Percentiles rank a stretch among this genome's conserved stretches.
Evolutionary conservation across 2,329 filamentous ascomycete species (phyloP).

Genomic region (Neoascochyta sp.): DNA sequence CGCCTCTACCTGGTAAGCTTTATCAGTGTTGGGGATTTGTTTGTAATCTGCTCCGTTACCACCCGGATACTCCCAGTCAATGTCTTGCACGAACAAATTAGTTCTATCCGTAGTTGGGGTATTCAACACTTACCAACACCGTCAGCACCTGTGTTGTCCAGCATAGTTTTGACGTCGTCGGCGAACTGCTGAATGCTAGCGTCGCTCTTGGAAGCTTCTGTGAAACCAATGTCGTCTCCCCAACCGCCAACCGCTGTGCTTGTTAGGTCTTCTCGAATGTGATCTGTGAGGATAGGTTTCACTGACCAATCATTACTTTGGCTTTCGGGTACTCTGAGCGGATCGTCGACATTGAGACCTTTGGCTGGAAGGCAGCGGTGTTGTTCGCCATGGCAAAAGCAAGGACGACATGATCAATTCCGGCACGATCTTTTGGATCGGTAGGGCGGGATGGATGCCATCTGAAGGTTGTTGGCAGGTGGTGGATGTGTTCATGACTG

Average conservation of each 20-base stretch:
- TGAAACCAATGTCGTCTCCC: slow-evolving; percentile 66
- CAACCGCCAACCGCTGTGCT: slow-evolving; percentile 64
- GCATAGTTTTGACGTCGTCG: slow-evolving; percentile 60
- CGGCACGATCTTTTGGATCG: slow-evolving; percentile 24
- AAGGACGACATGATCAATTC: slow-evolving; percentile 36
- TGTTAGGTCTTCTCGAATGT: background rate
- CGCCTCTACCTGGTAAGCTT: slow-evolving; percentile 57
- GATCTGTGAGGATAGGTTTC: background rate
- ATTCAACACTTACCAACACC: slow-evolving; percentile 50
- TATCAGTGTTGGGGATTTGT: slow-evolving; percentile 55
- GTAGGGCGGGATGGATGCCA: slow-evolving; percentile 33
- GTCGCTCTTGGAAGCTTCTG: slow-evolving; percentile 52
- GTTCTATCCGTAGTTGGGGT: background rate
- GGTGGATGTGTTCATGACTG: too few relatives aligned
- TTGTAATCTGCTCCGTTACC: slow-evolving; percentile 70
- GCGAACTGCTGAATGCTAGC: slow-evolving; percentile 57
- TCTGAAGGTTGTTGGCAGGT: slow-evolving; percentile 10
- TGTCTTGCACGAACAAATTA: slow-evolving; percentile 42
- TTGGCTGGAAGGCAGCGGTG: slow-evolving; percentile 50
- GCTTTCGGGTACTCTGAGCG: slow-evolving; percentile 55
- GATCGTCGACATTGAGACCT: slow-evolving; percentile 51
- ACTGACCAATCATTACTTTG: slow-evolving; percentile 55
- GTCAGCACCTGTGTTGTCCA: slow-evolving; percentile 61
- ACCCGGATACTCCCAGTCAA: slow-evolving; percentile 64
- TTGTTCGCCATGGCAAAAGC: slow-evolving; percentile 41